Evolutionary conservation across 768 basidiomycete species (phyloP).

Genomic region (Multifurca ochricompacta): DNA sequence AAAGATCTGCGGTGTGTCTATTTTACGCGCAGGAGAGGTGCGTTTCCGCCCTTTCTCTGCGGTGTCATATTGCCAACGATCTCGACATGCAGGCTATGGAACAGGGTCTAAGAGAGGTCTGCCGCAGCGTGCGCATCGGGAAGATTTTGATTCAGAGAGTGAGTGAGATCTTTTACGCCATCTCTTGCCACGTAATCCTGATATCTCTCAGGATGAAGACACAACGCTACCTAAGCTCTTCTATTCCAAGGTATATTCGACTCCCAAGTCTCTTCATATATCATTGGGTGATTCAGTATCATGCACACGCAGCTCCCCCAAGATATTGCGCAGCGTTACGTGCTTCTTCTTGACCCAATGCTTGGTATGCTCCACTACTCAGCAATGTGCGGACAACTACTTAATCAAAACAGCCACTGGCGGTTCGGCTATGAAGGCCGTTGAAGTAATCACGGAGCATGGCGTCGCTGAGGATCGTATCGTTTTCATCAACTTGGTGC

Average conservation of each 20-base stretch:
- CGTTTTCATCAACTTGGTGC: constrained; percentile 86
- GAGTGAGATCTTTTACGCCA: constrained; percentile 23
- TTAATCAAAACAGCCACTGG: constrained; percentile 64
- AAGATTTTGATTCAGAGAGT: constrained; percentile 98
- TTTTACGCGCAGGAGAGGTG: constrained; percentile 89
- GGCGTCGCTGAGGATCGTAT: constrained; percentile 93
- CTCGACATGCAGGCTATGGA: constrained; percentile 75
- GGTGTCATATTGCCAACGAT: neutral
- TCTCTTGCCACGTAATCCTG: neutral
- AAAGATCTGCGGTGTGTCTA: constrained; percentile 94
- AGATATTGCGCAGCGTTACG: constrained; percentile 87
- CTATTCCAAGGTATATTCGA: constrained; percentile 59
- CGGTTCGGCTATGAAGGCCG: constrained; percentile 95
- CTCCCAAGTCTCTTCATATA: neutral
- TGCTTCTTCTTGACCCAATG: constrained; percentile 96
- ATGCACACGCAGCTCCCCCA: constrained; percentile 61
- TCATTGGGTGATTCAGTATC: neutral
- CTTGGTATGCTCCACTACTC: constrained; percentile 50
- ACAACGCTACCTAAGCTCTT: constrained; percentile 91
- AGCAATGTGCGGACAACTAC: neutral
- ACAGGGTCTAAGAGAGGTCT: constrained; percentile 91
- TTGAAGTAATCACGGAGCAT: constrained; percentile 86
- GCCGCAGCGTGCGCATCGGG: constrained; percentile 88
- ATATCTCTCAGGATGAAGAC: constrained; percentile 71
- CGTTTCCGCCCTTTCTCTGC: constrained; percentile 11